Evolutionary conservation across 257 asterid genomes (phyloP), one percentile per base, ranked within the genome.

Genomic region (Forsythia viridissima): DNA sequence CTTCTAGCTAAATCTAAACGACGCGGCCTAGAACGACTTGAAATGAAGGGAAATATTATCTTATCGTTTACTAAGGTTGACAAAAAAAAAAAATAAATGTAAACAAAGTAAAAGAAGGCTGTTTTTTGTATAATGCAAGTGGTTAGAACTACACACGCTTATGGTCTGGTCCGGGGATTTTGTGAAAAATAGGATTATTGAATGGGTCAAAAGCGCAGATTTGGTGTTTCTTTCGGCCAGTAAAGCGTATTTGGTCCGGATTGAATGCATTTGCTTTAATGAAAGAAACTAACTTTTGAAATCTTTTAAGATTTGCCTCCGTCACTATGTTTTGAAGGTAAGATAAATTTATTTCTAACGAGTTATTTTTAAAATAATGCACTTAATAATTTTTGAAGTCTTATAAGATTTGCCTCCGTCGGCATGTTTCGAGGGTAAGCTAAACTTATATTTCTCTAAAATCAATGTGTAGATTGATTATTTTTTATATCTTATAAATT

Each of bases 161-260:
- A 55, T 71, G 44, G 76, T 72, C 44, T n/a, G 5, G 38, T 63
- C 66, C 24, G 71, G 36, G 71, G 20, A 16, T 34, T 41, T 16
- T 65, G 6, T 16, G 70, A 84, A 80, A 63, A 55, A 48, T 24
- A 11, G 63, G 76, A 72, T 79, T 51, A 20, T 74, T 34, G 24
- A 34, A 30, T 18, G 40, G 74, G 88, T 85, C 81, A 82, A 82
- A 82, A 85, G 86, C 67, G 42, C 18, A 65, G 55, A 55, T 39
- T 63, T 30, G 37, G 44, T 16, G 20, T 42, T 76, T 75, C 85
- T 82, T 85, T 82, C 84, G 86, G 86, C 86, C 38, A 61, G 52
- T 41, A 76, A 85, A 82, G 84, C 52, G 74, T 24, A 24, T 24
- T 78, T 78, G 72, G 68, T 72, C 40, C 0, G 78, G 18, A 75